Base-by-base conservation (phyloP, 768 basidiomycete species). In the Trametes gibbosa region DNA sequence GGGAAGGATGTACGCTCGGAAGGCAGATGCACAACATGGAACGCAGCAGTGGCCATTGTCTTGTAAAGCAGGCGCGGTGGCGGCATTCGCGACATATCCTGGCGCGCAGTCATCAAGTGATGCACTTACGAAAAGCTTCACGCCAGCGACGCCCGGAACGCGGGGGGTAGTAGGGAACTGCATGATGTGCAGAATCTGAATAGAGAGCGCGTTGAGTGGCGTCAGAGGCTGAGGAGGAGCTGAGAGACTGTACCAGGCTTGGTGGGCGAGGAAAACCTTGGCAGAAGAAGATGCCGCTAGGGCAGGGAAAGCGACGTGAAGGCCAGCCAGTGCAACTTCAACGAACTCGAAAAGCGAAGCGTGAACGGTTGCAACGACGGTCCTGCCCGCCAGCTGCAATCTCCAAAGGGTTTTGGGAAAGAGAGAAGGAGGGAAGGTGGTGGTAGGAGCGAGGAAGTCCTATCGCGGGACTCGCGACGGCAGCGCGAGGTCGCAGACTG, bases 211-310 rank as follows among this genome's bases (percentile, higher is more conserved):
- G 45, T 48, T 56, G 27, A 61, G 60, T 52, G 42, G 48, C 54
- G 45, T 52, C 50, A 52, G 39, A 41, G 42, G 13, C 10, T 16
- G 21, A 16, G 24, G 16, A 47, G 19, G 40, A 57, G 25, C 35
- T 46, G 23, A 16, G 43, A 25, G 53, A 47, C 29, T 24, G 21
- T 41, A 49, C 59, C 56, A 59, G 14, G 43, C 52, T 41, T 51
- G 37, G 53, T 59, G 29, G 50, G 54, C 50, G 56, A 40, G 40
- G 19, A 40, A 62, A 41, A 41, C 48, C 19, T 62, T 65, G 66
- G 71, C 50, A 63, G 58, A 60, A 58, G 49, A 63, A 69, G 63
- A 67, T 70, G 77, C 79, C 81, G 65, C 80, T 77, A 69, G 80
- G 79, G 79, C 77, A 64, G 59, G 61, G 60, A 63, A 58, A 64